Base-by-base conservation (phyloP, 257 asterid genomes). In the Solanum raphanifolium region DNA sequence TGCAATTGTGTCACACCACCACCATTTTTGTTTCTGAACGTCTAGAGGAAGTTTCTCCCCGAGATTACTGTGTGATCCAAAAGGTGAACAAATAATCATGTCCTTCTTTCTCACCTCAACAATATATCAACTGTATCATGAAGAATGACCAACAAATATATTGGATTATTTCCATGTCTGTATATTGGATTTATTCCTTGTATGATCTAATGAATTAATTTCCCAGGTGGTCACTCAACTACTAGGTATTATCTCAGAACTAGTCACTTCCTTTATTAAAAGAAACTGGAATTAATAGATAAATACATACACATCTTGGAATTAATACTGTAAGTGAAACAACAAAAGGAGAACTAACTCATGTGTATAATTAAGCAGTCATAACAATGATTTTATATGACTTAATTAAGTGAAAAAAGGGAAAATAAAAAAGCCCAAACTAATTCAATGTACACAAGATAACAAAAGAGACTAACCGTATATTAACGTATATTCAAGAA, bases 101-200 rank as follows among this genome's bases (percentile, higher is more conserved):
- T 93, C 91, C 89, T 89, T 93, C 78, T 79, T 90, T 87, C 98
- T 92, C 95, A 90, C 93, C 68, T 87, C 95, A 39, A 93, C 90
- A 21, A 91, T 93, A 88, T 89, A 95, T 43, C 52, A 43, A 46
- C 2, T 46, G 55, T 46, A 46, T 46, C 55, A 46, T 21, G 3
- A 48, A 16, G 7, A 39, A 12, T 29, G 36, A 68, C 36, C 1
- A 68, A 48, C 52, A 9, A 55, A 72, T 58, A 20, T 25, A 66
- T 66, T 35, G 82, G 31, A 71, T 86, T 34, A 78, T 58, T 27
- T 7, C 78, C 18, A 4, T 46, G 55, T 46, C 6, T 46, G 55
- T 46, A 1, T 13, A 46, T 46, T 46, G 18, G 6, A 46, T 46
- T 46, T 13, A 13, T 46, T 46, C 18, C 55, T 27, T 82, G 9